Percentiles rank a stretch among this genome's conserved stretches.
Evolutionary conservation across 2,329 filamentous ascomycete species (phyloP).

Genomic region (Aspergillus sp.): DNA sequence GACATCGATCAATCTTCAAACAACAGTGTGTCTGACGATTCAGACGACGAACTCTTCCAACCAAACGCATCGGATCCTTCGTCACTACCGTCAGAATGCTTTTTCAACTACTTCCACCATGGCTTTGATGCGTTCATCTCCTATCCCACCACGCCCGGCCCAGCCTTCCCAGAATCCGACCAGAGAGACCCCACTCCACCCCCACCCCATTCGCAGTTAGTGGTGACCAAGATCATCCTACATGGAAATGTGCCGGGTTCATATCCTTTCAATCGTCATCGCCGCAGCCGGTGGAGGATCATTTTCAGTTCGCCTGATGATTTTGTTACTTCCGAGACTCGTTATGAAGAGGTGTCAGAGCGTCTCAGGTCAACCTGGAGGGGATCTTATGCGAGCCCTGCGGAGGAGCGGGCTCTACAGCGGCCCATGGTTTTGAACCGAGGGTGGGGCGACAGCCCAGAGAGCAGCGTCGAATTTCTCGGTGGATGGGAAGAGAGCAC

Average conservation of each 20-base stretch:
- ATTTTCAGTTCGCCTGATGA: slow-evolving; percentile 48
- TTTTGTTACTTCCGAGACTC: slow-evolving; percentile 71
- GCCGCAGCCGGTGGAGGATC: slow-evolving; percentile 84
- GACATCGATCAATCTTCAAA: slow-evolving; percentile 76
- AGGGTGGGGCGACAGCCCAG: slow-evolving; percentile 88
- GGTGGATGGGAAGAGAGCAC: slow-evolving; percentile 81
- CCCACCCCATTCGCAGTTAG: slow-evolving; percentile 61
- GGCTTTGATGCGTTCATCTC: slow-evolving; percentile 95
- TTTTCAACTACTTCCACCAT: slow-evolving; percentile 96
- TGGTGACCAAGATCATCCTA: slow-evolving; percentile 87
- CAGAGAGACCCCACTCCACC: slow-evolving; percentile 32
- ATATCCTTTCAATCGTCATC: slow-evolving; percentile 94
- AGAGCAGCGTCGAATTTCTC: slow-evolving; percentile 82
- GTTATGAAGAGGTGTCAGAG: slow-evolving; percentile 71
- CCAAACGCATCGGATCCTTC: slow-evolving; percentile 63
- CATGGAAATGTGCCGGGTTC: slow-evolving; percentile 95
- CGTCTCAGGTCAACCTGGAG: slow-evolving; percentile 71
- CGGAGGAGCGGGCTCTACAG: slow-evolving; percentile 56
- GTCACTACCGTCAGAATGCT: slow-evolving; percentile 60
- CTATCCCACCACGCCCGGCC: slow-evolving; percentile 66
- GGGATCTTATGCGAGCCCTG: slow-evolving; percentile 59
- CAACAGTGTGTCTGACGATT: slow-evolving; percentile 69
- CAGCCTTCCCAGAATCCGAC: slow-evolving; percentile 59
- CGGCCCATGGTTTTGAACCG: slow-evolving; percentile 81
- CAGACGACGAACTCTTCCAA: slow-evolving; percentile 59